phyloP scores from a whole-genome alignment of 75 land plant species.

The Pinus taeda region DNA sequence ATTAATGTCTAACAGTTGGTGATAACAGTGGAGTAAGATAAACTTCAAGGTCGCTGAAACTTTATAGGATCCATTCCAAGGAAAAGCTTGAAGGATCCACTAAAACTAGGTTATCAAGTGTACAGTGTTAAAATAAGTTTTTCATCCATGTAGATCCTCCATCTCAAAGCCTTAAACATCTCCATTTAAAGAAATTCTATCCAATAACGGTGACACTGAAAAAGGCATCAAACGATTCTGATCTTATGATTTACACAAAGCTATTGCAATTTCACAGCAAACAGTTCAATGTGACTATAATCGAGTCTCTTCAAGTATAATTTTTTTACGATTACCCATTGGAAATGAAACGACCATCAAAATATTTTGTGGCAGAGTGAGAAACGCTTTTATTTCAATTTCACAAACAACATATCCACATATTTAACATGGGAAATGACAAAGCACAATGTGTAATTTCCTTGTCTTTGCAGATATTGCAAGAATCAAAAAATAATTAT shows the following conservation, averaged over 20 bases:
- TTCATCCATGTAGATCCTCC: background rate
- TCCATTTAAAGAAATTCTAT: background rate
- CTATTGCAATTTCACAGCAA: background rate
- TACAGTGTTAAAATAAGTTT: background rate
- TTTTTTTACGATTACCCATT: background rate
- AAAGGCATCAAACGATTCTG: background rate
- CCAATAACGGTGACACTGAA: background rate
- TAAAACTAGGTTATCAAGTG: background rate
- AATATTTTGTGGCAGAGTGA: background rate
- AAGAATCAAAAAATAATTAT: background rate
- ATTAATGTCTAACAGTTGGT: background rate
- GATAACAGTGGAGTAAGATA: background rate
- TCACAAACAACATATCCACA: constrained; percentile 7
- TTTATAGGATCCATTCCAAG: background rate
- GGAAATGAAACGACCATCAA: background rate
- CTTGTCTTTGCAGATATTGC: background rate
- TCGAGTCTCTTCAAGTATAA: background rate
- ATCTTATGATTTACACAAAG: background rate
- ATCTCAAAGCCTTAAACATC: background rate
- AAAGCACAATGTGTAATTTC: background rate
- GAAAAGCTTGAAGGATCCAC: background rate
- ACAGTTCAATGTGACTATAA: background rate
- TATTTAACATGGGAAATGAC: background rate
- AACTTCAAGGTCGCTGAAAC: background rate
- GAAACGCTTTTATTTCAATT: background rate